Evolutionary conservation across 306 rosid genomes (phyloP), one percentile per base, ranked within the genome.

Genomic region (Datisca glomerata): DNA sequence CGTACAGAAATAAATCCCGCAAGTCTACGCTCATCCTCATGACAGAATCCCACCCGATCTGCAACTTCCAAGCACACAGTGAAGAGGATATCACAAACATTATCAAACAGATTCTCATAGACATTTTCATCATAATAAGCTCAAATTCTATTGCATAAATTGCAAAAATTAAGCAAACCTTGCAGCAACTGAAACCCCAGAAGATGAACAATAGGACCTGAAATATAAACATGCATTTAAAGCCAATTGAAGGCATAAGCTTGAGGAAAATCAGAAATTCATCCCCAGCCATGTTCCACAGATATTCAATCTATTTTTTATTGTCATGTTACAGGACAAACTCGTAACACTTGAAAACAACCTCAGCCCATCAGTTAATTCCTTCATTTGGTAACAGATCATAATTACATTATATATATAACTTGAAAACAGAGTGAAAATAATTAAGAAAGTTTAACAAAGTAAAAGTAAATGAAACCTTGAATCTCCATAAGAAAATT

Each of bases 1-100:
- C 98, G 0, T 91, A 91, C 25, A 91, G 66, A 71, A 91, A 91
- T 47, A 91, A 66, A 60, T 78, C 94, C 53, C 86, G 79, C 63
- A 80, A 61, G 75, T 91, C 94, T 24, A 55, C 92, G 52, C 98
- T 85, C 98, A 91, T 91, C 67, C 92, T 73, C 98, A 91, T 91
- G 22, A 91, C 98, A 52, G 98, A 84, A 64, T 78, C 86, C 96
- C 98, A 91, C 66, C 96, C 94, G 55, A 85, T 46, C 98, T 91
- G 75, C 67, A 74, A 36, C 62, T 31, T 14, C 9, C 36, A 31
- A 28, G 33, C 11, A 28, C 11, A 12, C 2, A n/a, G n/a, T n/a
- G n/a, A n/a, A n/a, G n/a, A n/a, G n/a, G n/a, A n/a, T n/a, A n/a
- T n/a, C n/a, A n/a, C n/a, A n/a, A n/a, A n/a, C n/a, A n/a, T n/a